These are phyloP conservation scores for Fusarium illudens DNA, from an alignment of 2,329 filamentous ascomycete genomes.

Conservation along the genomic window DNA sequence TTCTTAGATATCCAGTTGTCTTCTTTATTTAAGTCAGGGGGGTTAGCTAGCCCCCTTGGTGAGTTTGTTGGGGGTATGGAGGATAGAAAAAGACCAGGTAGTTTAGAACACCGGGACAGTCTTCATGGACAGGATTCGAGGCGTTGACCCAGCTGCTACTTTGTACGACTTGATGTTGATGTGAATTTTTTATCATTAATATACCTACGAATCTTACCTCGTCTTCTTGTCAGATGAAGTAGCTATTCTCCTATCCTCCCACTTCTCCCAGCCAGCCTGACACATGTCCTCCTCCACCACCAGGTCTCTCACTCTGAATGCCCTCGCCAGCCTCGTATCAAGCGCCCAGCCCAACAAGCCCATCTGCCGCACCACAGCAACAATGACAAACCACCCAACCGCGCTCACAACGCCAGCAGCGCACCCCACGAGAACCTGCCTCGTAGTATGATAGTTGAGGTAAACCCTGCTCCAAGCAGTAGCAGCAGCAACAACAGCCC, in stretches of 20 bases:
- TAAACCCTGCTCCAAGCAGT: slow-evolving; percentile 90
- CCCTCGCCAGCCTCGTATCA: slow-evolving; percentile 69
- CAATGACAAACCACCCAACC: slow-evolving; percentile 79
- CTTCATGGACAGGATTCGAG: background rate
- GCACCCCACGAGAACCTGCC: slow-evolving; percentile 85
- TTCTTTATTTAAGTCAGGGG: background rate
- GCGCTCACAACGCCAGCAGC: slow-evolving; percentile 76
- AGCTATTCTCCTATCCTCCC: slow-evolving; percentile 67
- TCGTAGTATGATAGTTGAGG: slow-evolving; percentile 88
- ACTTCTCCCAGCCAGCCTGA: slow-evolving; percentile 93
- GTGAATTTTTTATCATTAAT: background rate
- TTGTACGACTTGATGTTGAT: background rate
- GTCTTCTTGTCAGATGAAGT: slow-evolving; percentile 42
- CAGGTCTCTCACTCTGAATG: slow-evolving; percentile 81
- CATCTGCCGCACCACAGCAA: slow-evolving; percentile 68
- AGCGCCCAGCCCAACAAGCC: slow-evolving; percentile 79
- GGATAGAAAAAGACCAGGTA: background rate
- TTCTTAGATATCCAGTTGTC: background rate
- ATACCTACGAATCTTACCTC: slow-evolving; percentile 41
- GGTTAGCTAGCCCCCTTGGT: background rate
- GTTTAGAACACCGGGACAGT: background rate
- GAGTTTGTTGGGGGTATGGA: background rate
- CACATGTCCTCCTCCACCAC: slow-evolving; percentile 87
- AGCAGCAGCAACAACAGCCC: slow-evolving; percentile 67
- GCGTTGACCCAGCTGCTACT: background rate